These are phyloP conservation scores for Leucoagaricus sp. DNA, from an alignment of 1,284 basidiomycete genomes.

Conservation along the genomic window DNA sequence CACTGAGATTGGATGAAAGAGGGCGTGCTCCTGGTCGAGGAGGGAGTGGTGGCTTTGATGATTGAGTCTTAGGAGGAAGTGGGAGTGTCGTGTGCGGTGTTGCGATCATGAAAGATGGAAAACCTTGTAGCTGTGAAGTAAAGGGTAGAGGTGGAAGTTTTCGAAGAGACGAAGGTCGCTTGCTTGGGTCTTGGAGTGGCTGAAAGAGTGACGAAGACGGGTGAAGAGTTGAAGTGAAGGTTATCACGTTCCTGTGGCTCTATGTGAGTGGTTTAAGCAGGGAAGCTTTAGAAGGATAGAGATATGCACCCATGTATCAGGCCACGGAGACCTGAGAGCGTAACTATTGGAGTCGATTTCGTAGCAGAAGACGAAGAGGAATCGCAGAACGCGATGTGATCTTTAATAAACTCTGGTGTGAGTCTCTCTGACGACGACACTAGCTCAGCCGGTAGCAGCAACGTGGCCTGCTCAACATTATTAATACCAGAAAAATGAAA, in stretches of 20 bases:
- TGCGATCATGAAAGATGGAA: constrained; percentile 48
- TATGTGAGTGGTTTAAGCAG: background rate
- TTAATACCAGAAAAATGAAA: constrained; percentile 13
- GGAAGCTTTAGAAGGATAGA: background rate
- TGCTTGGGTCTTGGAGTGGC: constrained; percentile 54
- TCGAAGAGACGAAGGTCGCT: constrained; percentile 50
- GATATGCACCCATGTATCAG: constrained; percentile 54
- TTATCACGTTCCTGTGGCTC: constrained; percentile 52
- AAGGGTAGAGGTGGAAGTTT: constrained; percentile 55
- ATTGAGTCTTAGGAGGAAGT: constrained; percentile 58
- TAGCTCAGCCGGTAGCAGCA: too few species aligned
- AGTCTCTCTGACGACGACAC: too few species aligned
- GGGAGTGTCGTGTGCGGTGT: constrained; percentile 58
- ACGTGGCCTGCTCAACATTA: too few species aligned
- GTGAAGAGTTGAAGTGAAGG: constrained; percentile 66
- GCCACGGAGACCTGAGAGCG: constrained; percentile 81
- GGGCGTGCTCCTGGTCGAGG: constrained; percentile 44
- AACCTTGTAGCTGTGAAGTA: constrained; percentile 37
- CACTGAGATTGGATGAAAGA: background rate
- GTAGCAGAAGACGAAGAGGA: too few species aligned
- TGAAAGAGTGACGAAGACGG: constrained; percentile 61
- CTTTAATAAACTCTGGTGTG: too few species aligned
- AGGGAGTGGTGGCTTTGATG: constrained; percentile 61
- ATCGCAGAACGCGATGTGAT: constrained; percentile 78
- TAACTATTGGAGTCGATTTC: constrained; percentile 55